Base-by-base conservation (phyloP, 2,329 filamentous ascomycete species). In the Daldinia eschscholtzii region DNA sequence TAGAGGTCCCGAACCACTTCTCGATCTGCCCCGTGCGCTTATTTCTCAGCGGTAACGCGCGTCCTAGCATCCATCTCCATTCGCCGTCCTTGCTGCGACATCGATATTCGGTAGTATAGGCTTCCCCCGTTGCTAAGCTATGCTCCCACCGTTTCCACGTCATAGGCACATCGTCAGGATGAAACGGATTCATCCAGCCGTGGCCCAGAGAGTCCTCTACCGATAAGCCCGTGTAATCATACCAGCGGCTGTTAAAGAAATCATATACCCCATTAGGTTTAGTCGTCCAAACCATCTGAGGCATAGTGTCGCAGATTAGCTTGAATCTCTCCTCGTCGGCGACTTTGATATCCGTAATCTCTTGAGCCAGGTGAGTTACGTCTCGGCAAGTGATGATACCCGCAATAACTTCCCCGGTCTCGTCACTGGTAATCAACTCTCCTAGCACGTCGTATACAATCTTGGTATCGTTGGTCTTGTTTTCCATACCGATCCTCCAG, bases 1-100 rank as follows among this genome's bases (percentile, higher is more conserved):
- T 94, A 74, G 90, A 93, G 0, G 91, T 93, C 15, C 84, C 92
- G 73, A 92, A 93, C 92, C 92, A 94, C 76, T 92, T 93, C 65
- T 92, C 84, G 56, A 94, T 93, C 55, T 85, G 82, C 1, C 91
- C 91, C 0, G 87, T 87, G 50, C 90, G 86, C 68, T 85, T 86
- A 67, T 93, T 88, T 42, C 84, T 85, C 73, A 93, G 84, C 0
- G 92, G 91, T 13, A 92, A 78, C 0, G 92, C 92, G 48, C 91
- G 85, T 10, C 90, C 92, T 2, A 95, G 82, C 84, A 94, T 93
- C 92, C 92, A 95, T 60, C 91, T 85, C 88, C 89, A 94, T 63
- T 91, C 85, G 0, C 92, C 92, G 35, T 91, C 86, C 57, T 86
- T 86, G 64, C 85, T 88, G 57, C 82, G 85, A 68, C 89, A 92